Conservation (phyloP, 2,329 filamentous ascomycete species). For the Cladosporium oxysporum region DNA sequence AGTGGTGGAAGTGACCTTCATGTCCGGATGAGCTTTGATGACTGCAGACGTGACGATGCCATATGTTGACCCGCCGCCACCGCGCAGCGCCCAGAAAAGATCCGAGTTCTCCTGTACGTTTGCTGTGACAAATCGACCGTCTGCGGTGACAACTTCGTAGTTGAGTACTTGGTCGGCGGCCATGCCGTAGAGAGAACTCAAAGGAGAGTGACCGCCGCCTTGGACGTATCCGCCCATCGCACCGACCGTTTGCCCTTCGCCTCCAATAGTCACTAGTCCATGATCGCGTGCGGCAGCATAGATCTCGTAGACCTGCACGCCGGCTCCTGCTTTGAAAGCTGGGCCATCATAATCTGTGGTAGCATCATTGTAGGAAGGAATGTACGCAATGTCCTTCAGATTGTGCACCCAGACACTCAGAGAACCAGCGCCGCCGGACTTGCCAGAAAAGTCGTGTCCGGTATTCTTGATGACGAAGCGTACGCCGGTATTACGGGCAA, state of each 20-base stretch:
- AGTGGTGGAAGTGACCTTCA: constrained; percentile 21
- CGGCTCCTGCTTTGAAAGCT: constrained; percentile 26
- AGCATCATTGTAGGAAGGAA: constrained; percentile 18
- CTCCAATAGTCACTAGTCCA: constrained; percentile 19
- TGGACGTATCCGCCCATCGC: constrained; percentile 30
- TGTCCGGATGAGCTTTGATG: constrained; percentile 17
- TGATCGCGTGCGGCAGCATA: constrained; percentile 16
- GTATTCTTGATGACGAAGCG: constrained; percentile 29
- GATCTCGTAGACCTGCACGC: constrained; percentile 23
- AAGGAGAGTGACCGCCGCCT: constrained; percentile 29
- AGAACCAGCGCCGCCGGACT: constrained; percentile 24
- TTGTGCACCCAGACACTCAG: constrained; percentile 30
- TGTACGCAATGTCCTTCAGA: constrained; percentile 23
- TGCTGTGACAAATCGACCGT: constrained; percentile 9
- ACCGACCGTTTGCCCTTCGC: constrained; percentile 28
- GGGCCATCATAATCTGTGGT: constrained; percentile 22
- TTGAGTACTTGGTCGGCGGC: constrained; percentile 29
- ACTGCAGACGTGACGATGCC: constrained; percentile 30
- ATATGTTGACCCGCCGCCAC: constrained; percentile 37
- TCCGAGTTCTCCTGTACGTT: constrained; percentile 26
- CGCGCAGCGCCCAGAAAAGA: constrained; percentile 39
- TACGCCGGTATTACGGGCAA: constrained; percentile 26
- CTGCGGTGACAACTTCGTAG: constrained; percentile 16
- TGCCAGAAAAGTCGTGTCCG: constrained; percentile 30
- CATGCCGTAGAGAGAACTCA: constrained; percentile 16